Evolutionary conservation across 2,329 filamentous ascomycete species (phyloP).

Genomic region (Talaromyces atroroseus): DNA sequence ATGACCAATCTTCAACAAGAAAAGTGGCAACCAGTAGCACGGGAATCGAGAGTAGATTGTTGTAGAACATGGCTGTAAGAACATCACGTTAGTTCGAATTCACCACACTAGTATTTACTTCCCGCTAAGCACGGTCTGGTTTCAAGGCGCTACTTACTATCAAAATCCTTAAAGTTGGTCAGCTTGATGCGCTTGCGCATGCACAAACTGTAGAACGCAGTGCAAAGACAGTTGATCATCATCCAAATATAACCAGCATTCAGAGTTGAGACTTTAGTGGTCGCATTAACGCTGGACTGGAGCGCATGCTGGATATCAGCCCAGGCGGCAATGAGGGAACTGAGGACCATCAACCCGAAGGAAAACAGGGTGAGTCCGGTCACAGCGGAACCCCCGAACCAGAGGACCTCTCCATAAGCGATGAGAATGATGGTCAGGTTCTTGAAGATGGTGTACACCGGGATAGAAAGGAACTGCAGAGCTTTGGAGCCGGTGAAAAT

Average conservation of each 20-base stretch:
- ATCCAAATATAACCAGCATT: conserved; percentile 98
- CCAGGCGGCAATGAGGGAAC: conserved; percentile 92
- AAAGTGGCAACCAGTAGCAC: conserved; percentile 79
- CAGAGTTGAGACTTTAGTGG: conserved; percentile 75
- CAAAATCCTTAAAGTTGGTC: conserved; percentile 99
- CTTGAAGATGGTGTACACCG: conserved; percentile 99
- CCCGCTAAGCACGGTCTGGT: not conserved
- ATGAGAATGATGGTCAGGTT: conserved; percentile 99
- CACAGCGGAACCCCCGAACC: conserved; percentile 85
- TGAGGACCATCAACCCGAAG: conserved; percentile 94
- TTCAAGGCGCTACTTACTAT: conserved; percentile 63
- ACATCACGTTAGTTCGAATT: conserved; percentile 18
- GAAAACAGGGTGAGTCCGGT: conserved; percentile 82
- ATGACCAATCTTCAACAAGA: conserved; percentile 86
- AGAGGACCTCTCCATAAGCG: conserved; percentile 94
- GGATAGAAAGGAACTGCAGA: conserved; percentile 91
- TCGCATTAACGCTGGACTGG: conserved; percentile 60
- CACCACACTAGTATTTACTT: not conserved
- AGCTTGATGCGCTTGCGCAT: conserved; percentile 99
- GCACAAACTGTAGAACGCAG: conserved; percentile 77
- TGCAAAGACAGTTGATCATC: conserved; percentile 93
- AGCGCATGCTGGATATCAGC: conserved; percentile 88
- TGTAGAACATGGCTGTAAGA: conserved; percentile 91
- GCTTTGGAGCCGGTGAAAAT: conserved; percentile 98
- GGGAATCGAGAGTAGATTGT: conserved; percentile 95